phyloP scores from a whole-genome alignment of 2,329 filamentous ascomycete species.

The Fusarium penzigii region DNA sequence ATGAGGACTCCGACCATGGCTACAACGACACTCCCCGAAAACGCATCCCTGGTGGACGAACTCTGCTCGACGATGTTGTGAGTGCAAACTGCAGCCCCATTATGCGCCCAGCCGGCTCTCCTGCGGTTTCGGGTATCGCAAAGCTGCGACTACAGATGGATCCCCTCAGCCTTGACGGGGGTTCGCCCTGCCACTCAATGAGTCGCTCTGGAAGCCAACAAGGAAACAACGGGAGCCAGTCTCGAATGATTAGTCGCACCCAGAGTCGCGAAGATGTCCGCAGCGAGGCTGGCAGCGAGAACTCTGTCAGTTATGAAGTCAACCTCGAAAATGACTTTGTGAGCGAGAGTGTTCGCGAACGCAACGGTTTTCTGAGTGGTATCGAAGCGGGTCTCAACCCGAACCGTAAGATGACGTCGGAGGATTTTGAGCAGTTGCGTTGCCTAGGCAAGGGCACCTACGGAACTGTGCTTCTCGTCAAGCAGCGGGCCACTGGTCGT shows the following conservation, averaged over 20 bases:
- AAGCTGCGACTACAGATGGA: slow-evolving; percentile 82
- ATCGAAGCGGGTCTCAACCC: slow-evolving; percentile 57
- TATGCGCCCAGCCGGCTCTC: slow-evolving; percentile 53
- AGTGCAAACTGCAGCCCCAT: slow-evolving; percentile 65
- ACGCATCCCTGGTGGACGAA: slow-evolving; percentile 40
- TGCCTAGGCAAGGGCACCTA: slow-evolving; percentile 97
- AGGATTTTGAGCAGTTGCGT: slow-evolving; percentile 86
- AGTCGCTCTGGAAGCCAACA: slow-evolving; percentile 51
- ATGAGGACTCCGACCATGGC: slow-evolving; percentile 58
- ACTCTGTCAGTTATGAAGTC: slow-evolving; percentile 83
- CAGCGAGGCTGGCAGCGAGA: slow-evolving; percentile 55
- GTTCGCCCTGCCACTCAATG: slow-evolving; percentile 57
- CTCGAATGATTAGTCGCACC: slow-evolving; percentile 55
- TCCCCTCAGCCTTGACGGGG: slow-evolving; percentile 65
- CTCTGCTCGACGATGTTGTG: slow-evolving; percentile 56
- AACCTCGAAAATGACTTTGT: slow-evolving; percentile 82
- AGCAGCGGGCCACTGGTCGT: slow-evolving; percentile 81
- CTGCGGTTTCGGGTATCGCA: slow-evolving; percentile 72
- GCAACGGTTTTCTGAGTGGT: slow-evolving; percentile 44
- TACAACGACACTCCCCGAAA: slow-evolving; percentile 40
- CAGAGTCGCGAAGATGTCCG: slow-evolving; percentile 57
- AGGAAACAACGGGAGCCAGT: slow-evolving; percentile 44
- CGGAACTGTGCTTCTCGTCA: slow-evolving; percentile 91
- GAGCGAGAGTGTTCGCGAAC: slow-evolving; percentile 60
- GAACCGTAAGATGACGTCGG: slow-evolving; percentile 82